A percentile compares a stretch with the other conserved stretches of the same genome.
Conservation (phyloP, 1,284 basidiomycete species). For the Ustilago cynodontis region DNA sequence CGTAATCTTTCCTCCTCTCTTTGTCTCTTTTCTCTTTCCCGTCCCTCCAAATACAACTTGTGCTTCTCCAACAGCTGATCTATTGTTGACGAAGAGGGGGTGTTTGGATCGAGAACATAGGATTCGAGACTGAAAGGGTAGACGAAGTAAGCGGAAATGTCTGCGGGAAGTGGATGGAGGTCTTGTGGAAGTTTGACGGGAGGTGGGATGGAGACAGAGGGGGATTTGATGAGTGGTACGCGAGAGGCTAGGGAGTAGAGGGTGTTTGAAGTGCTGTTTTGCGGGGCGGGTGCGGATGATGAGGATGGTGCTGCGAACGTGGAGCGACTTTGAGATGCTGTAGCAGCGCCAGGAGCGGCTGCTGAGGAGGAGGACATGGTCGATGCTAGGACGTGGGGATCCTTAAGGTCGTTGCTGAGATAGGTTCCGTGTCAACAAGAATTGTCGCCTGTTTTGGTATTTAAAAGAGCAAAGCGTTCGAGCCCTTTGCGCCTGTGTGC, state of each 20-base stretch:
- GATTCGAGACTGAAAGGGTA: conserved; percentile 61
- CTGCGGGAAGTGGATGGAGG: conserved; percentile 59
- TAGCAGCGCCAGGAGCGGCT: neutral
- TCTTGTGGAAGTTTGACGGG: conserved; percentile 38
- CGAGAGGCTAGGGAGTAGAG: conserved; percentile 54
- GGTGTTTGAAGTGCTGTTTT: conserved; percentile 10
- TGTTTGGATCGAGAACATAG: conserved; percentile 54
- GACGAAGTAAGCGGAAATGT: conserved; percentile 61
- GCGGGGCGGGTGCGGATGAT: neutral
- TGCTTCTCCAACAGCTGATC: conserved; percentile 35
- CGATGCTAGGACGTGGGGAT: neutral
- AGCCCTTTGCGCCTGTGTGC: no score
- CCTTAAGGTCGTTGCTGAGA: neutral
- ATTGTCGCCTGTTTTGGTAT: no score
- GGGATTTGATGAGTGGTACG: conserved; percentile 60
- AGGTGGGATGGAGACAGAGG: conserved; percentile 39
- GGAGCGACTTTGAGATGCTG: neutral
- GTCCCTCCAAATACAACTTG: conserved; percentile 22
- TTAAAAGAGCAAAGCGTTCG: no score
- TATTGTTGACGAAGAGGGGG: conserved; percentile 31
- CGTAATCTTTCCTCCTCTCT: conserved; percentile 22
- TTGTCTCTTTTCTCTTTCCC: conserved; percentile 29
- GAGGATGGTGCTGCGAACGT: neutral
- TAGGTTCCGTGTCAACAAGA: neutral
- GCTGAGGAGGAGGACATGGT: neutral